These are phyloP conservation scores for Penicillium freii DNA, from an alignment of 2,329 filamentous ascomycete genomes.

Conservation along the genomic window DNA sequence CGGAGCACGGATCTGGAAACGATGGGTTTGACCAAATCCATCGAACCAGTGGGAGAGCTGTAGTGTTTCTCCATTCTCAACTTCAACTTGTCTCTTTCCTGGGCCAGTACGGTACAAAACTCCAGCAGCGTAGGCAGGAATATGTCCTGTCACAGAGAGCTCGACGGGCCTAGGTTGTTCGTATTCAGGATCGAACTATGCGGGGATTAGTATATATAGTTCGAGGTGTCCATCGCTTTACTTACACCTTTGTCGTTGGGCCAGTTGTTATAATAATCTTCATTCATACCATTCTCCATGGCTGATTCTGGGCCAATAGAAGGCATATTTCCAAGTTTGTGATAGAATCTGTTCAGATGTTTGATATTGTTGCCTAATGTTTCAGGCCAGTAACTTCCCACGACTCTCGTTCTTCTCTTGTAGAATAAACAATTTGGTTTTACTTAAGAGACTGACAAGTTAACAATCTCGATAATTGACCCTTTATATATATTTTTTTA, in stretches of 20 bases:
- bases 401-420: too few relatives aligned
- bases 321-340: slow-evolving; percentile 5
- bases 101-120: slow-evolving; percentile 73
- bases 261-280: slow-evolving; percentile 46
- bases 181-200: slow-evolving; percentile 65
- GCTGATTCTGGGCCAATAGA: not conserved
- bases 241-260: slow-evolving; percentile 53
- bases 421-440: too few relatives aligned
- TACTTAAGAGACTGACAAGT: not conserved
- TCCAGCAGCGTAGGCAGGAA: slow-evolving; percentile 70
- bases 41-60: slow-evolving; percentile 77
- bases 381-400: not conserved
- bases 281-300: not conserved
- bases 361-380: not conserved
- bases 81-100: slow-evolving; percentile 63
- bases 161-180: slow-evolving; percentile 65
- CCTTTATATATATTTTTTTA: not conserved
- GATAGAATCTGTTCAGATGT: not conserved
- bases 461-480: not conserved
- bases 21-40: slow-evolving; percentile 67
- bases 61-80: slow-evolving; percentile 57
- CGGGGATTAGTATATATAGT: slow-evolving; percentile 15
- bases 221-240: not conserved
- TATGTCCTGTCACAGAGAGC: slow-evolving; percentile 61
- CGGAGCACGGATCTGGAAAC: slow-evolving; percentile 63